Evolutionary conservation across 805 yeast genomes (phyloP).

Genomic region (Ogataea methylovora): DNA sequence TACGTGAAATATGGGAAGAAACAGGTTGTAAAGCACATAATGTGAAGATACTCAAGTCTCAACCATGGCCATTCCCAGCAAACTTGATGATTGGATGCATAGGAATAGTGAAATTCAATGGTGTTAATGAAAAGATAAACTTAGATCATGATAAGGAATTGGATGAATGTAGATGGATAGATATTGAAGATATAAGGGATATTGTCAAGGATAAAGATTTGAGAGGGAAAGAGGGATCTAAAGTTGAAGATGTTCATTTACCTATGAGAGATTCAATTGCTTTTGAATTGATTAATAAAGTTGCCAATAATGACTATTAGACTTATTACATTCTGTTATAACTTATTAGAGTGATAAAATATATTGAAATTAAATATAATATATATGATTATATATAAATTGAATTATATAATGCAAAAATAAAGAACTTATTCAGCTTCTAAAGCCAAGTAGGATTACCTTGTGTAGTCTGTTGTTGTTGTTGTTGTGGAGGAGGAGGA

Average conservation of each 20-base stretch:
- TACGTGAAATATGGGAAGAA: constrained; percentile 93
- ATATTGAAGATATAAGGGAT: constrained; percentile 40
- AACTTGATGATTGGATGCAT: constrained; percentile 91
- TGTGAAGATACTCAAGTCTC: constrained; percentile 62
- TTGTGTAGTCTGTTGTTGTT: constrained; percentile 3
- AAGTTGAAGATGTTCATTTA: constrained; percentile 30
- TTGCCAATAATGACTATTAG: constrained; percentile 7
- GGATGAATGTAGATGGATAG: constrained; percentile 82
- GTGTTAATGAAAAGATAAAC: constrained; percentile 54
- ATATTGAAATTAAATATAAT: not conserved
- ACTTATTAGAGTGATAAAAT: not conserved
- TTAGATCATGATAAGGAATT: constrained; percentile 83
- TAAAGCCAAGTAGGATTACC: constrained; percentile 1
- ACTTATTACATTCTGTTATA: too few relatives aligned
- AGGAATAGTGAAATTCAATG: constrained; percentile 67
- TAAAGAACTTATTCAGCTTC: not conserved
- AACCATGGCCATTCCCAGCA: constrained; percentile 98
- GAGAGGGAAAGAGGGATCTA: constrained; percentile 15
- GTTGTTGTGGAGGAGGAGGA: constrained; percentile 4
- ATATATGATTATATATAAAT: not conserved
- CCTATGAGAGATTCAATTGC: constrained; percentile 41
- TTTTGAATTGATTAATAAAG: constrained; percentile 32
- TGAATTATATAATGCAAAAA: not conserved
- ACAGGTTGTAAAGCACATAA: constrained; percentile 66
- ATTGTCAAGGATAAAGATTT: constrained; percentile 24